Conservation (phyloP, 805 yeast genomes). For the Priceomyces medius region DNA sequence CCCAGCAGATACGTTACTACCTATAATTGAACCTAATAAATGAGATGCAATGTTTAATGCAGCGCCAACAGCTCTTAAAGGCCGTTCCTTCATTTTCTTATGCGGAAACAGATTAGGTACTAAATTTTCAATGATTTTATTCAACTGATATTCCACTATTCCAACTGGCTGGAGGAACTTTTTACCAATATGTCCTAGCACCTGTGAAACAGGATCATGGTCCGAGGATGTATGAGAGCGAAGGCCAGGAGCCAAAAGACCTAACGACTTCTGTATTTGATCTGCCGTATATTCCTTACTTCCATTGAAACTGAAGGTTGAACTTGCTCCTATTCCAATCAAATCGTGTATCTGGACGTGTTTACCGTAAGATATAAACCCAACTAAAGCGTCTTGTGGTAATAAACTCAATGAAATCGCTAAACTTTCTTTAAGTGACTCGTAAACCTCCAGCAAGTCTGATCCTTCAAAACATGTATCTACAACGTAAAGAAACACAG, state of each 20-base stretch:
- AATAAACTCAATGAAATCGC: slow-evolving; percentile 44
- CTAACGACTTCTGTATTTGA: slow-evolving; percentile 46
- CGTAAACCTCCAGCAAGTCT: slow-evolving; percentile 41
- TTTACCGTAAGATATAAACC: slow-evolving; percentile 59
- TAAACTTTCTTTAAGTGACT: slow-evolving; percentile 51
- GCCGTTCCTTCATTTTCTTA: slow-evolving; percentile 42
- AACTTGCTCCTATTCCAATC: slow-evolving; percentile 26
- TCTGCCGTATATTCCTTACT: slow-evolving; percentile 48
- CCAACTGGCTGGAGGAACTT: slow-evolving; percentile 49
- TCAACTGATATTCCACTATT: slow-evolving; percentile 51
- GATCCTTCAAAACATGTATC: slow-evolving; percentile 57
- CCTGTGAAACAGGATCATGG: slow-evolving; percentile 7
- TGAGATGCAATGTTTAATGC: slow-evolving; percentile 52
- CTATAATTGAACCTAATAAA: slow-evolving; percentile 37
- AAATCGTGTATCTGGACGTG: slow-evolving; percentile 59
- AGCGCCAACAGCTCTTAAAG: slow-evolving; percentile 56
- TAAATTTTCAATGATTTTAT: slow-evolving; percentile 48
- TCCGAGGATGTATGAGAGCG: slow-evolving; percentile 7
- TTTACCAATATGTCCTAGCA: slow-evolving; percentile 14
- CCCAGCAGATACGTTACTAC: slow-evolving; percentile 46
- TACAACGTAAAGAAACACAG: slow-evolving; percentile 53
- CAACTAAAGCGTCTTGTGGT: slow-evolving; percentile 56
- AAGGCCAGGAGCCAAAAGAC: slow-evolving; percentile 35
- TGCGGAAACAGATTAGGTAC: slow-evolving; percentile 50
- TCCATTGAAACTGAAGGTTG: slow-evolving; percentile 53